phyloP scores from a whole-genome alignment of 495 filamentous ascomycete genomes.

The Annulohypoxylon nitens region DNA sequence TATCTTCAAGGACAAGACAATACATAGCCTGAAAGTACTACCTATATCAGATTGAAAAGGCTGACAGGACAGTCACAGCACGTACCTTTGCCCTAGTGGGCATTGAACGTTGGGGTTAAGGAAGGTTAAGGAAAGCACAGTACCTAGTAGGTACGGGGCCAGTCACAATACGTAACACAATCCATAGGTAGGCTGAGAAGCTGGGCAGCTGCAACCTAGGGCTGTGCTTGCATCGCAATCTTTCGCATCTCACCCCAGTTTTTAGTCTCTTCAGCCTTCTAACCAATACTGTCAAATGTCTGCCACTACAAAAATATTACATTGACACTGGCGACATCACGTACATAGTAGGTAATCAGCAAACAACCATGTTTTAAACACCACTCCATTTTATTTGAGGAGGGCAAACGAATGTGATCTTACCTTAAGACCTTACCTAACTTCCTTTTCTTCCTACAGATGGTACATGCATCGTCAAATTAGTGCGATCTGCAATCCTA shows the following conservation, averaged over 20 bases:
- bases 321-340: too few species aligned
- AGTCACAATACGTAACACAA: constrained; percentile 1
- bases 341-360: constrained; percentile 30
- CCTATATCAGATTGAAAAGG: background rate
- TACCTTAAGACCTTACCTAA: constrained; percentile 11
- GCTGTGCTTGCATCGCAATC: constrained; percentile 45
- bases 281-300: constrained; percentile 3
- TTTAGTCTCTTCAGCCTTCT: constrained; percentile 39
- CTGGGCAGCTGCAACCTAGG: constrained; percentile 31
- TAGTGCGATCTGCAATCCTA: constrained; percentile 16
- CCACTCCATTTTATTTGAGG: background rate
- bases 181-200: constrained; percentile 13
- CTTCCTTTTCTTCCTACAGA: constrained; percentile 9
- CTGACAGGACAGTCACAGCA: background rate
- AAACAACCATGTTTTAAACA: constrained; percentile 42
- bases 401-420: constrained; percentile 28
- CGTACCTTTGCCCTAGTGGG: background rate
- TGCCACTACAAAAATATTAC: constrained; percentile 22
- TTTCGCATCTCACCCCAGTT: constrained; percentile 36
- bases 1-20: background rate
- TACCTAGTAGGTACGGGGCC: background rate
- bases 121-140: background rate
- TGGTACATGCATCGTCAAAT: constrained; percentile 4
- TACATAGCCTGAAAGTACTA: background rate
- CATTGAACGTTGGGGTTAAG: background rate